Percentiles rank a stretch among this genome's conserved stretches.
These are phyloP conservation scores for Violaceomyces palustris DNA, from an alignment of 1,284 basidiomycete species.

Conservation along the genomic window DNA sequence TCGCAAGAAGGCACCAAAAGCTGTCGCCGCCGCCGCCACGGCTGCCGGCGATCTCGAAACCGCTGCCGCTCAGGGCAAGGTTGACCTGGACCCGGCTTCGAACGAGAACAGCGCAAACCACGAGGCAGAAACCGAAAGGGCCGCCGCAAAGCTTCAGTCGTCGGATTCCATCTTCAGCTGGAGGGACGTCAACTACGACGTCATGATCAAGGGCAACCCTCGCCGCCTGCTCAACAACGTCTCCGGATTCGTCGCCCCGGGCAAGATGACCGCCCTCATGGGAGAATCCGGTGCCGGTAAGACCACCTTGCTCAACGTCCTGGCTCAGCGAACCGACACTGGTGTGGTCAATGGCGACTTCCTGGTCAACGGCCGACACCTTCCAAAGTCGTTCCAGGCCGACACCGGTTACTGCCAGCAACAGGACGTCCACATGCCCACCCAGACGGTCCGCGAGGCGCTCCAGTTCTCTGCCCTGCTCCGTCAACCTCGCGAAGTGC, in stretches of 20 bases:
- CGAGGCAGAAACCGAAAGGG: conserved; percentile 3
- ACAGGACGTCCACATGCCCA: conserved; percentile 36
- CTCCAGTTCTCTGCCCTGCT: conserved; percentile 42
- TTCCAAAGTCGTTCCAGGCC: conserved; percentile 38
- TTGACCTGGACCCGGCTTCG: neutral
- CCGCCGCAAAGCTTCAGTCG: conserved; percentile 19
- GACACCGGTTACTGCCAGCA: conserved; percentile 40
- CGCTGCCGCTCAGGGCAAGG: conserved; percentile 1
- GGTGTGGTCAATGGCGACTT: conserved; percentile 36
- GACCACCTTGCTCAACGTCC: conserved; percentile 42
- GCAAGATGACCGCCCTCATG: conserved; percentile 45
- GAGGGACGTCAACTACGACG: conserved; percentile 35
- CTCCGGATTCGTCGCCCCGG: conserved; percentile 35
- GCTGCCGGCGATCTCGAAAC: conserved; percentile 12
- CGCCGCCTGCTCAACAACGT: conserved; percentile 54
- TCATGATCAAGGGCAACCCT: conserved; percentile 31
- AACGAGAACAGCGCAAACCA: neutral
- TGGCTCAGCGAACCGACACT: conserved; percentile 32
- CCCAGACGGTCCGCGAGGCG: conserved; percentile 37
- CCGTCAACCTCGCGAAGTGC: conserved; percentile 31
- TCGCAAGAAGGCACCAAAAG: conserved; percentile 20
- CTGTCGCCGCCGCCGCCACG: conserved; percentile 10
- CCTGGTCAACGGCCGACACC: conserved; percentile 20
- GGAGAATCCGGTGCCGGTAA: conserved; percentile 46
- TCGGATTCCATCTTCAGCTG: conserved; percentile 35